Conservation (phyloP, 2,329 filamentous ascomycete species). For the Penicillium sp. region DNA sequence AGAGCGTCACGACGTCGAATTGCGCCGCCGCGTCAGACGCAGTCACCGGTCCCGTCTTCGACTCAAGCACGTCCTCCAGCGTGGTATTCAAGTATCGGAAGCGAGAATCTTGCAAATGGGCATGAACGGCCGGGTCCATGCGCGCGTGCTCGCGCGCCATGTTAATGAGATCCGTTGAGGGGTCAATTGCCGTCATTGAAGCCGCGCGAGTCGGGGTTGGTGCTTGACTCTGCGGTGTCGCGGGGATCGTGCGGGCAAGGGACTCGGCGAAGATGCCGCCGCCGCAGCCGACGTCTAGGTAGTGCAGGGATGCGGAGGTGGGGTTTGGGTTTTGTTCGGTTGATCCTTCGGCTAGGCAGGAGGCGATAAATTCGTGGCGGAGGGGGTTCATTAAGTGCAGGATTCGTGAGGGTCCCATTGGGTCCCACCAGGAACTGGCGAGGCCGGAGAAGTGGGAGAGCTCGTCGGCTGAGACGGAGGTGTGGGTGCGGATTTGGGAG, state of each 20-base stretch:
- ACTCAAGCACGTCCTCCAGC: conserved; percentile 61
- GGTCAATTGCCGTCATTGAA: conserved; percentile 50
- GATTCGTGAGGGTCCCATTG: conserved; percentile 85
- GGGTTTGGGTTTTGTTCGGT: conserved; percentile 36
- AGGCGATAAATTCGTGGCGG: conserved; percentile 85
- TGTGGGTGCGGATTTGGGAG: conserved; percentile 27
- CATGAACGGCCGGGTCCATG: conserved; percentile 67
- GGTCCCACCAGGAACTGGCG: conserved; percentile 96
- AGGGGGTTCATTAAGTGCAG: conserved; percentile 98
- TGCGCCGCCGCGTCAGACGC: conserved; percentile 22
- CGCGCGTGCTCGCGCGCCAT: conserved; percentile 76
- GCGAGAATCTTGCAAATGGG: conserved; percentile 52
- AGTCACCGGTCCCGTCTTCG: conserved; percentile 2
- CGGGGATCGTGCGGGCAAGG: conserved; percentile 45
- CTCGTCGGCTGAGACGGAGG: conserved; percentile 84
- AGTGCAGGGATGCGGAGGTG: conserved; percentile 49
- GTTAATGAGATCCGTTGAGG: conserved; percentile 45
- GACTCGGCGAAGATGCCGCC: conserved; percentile 93
- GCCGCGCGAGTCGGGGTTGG: conserved; percentile 40
- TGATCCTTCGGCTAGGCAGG: conserved; percentile 64
- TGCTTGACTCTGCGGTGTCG: conserved; percentile 12
- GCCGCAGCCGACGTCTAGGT: conserved; percentile 92
- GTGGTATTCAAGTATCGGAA: conserved; percentile 74
- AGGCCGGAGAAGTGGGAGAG: conserved; percentile 93
- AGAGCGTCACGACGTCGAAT: conserved; percentile 82